phyloP scores from a whole-genome alignment of 163 green algal genomes.

The Volvox carteri region DNA sequence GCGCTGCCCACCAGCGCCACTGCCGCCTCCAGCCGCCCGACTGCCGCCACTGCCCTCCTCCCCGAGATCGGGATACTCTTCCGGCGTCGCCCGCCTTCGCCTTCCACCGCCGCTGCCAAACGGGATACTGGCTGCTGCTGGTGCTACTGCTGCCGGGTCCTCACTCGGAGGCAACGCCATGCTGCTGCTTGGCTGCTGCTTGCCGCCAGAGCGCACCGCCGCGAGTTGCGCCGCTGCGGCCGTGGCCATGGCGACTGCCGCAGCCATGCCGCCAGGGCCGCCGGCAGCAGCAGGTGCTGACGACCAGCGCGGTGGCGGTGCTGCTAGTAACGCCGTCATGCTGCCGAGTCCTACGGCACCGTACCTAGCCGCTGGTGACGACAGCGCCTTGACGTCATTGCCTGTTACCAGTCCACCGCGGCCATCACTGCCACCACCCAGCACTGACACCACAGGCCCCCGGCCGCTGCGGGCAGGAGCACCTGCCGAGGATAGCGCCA shows the following conservation, averaged over 20 bases:
- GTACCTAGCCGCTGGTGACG: background rate
- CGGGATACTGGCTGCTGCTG: no score
- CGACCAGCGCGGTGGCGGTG: background rate
- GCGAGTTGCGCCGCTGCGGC: background rate
- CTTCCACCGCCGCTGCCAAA: slow-evolving; percentile 2
- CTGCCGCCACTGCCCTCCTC: slow-evolving; percentile 6
- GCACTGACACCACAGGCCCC: background rate
- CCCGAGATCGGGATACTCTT: slow-evolving; percentile 20
- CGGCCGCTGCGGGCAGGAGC: background rate
- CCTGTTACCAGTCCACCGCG: background rate
- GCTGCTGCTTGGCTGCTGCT: background rate
- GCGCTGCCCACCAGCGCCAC: background rate
- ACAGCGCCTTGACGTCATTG: background rate
- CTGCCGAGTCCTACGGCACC: background rate
- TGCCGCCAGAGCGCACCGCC: background rate
- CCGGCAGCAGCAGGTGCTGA: background rate
- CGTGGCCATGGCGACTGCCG: background rate
- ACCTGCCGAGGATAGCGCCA: background rate
- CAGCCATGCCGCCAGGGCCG: background rate
- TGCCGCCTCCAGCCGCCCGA: background rate
- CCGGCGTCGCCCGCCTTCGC: background rate
- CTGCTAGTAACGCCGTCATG: background rate
- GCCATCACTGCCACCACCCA: background rate
- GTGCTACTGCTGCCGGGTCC: background rate
- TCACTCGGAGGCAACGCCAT: background rate